phyloP scores from a whole-genome alignment of 73 alveolate species.

The Durusdinium trenchii region DNA sequence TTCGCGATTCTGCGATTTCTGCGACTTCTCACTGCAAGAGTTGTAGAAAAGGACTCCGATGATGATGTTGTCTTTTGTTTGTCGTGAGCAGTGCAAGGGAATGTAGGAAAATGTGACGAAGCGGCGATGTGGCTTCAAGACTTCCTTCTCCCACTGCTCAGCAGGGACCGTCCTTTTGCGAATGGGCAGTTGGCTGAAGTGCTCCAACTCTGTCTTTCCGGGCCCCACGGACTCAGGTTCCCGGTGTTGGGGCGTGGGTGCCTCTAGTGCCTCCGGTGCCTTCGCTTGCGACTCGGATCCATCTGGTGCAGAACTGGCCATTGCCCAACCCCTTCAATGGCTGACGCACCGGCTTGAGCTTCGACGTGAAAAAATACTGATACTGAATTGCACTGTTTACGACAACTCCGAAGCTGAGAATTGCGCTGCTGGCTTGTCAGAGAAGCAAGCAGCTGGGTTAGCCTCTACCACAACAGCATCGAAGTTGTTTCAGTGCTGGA shows the following conservation, averaged over 20 bases:
- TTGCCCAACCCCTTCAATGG: background rate
- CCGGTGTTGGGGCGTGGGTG: too few species aligned
- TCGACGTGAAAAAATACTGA: too few species aligned
- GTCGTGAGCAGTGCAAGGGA: background rate
- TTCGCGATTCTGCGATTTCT: background rate
- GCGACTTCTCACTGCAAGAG: background rate
- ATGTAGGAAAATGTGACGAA: background rate
- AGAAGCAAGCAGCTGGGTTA: conserved; percentile 41
- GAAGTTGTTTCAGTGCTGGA: too few species aligned
- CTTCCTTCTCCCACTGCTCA: background rate
- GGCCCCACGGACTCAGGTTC: too few species aligned
- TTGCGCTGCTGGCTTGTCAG: conserved; percentile 42
- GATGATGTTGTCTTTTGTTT: conserved; percentile 5
- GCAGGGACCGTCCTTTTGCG: background rate
- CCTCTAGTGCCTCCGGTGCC: too few species aligned
- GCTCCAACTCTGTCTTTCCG: background rate
- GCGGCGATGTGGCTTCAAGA: background rate
- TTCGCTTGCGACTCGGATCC: too few species aligned
- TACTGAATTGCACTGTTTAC: too few species aligned
- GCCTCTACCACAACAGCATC: too few species aligned
- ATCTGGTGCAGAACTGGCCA: background rate
- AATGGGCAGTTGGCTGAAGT: background rate
- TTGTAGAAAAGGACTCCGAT: conserved; percentile 10
- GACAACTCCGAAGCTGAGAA: conserved; percentile 13
- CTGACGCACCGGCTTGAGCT: too few species aligned